Base-by-base conservation (phyloP, 2,329 filamentous ascomycete species). In the Aureobasidium sp. region DNA sequence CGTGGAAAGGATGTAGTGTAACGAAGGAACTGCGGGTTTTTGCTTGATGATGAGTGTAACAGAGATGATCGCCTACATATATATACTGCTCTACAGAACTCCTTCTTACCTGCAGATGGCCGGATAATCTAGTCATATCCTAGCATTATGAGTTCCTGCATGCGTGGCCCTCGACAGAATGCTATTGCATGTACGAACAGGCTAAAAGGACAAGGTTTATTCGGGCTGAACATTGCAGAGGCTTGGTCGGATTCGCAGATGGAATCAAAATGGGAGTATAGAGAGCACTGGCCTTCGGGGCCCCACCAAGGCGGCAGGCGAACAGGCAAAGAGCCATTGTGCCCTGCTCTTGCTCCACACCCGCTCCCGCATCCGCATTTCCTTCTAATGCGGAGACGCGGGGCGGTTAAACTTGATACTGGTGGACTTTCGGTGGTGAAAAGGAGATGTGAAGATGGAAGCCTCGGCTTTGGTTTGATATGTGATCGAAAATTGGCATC, bases 261-360 rank as follows among this genome's bases (percentile, higher is more conserved):
- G 23, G 27, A 55, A 43, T 7, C 11, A 21, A 19, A 38, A 27
- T 15, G 25, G 19, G 23, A 29, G 25, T 27, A n/a, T 23, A 17
- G 38, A 46, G 40, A 57, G 53, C 53, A 57, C 53, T 57, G 53
- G 53, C 53, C 53, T n/a, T 37, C 21, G 13, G n/a, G 51, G 51
- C 37, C 53, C 40, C 40, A 57, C 40, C 27, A 19, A 46, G n/a
- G 40, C 40, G 38, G 29, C 38, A 40, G 53, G 43, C 53, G 37
- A 46, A 43, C 51, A 55, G 37, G 51, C 51, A 55, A 43, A 37
- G 35, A 37, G 37, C 37, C 25, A 43, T 55, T 23, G 23, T 55
- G 23, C 38, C 33, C 51, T 43, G 25, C 25, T 43, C 51, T 57
- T 27, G 17, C 29, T 57, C 40, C 53, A 25, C 40, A 37, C 40